phyloP scores from a whole-genome alignment of 345 rosid species.

The Rhizophora mangle region DNA sequence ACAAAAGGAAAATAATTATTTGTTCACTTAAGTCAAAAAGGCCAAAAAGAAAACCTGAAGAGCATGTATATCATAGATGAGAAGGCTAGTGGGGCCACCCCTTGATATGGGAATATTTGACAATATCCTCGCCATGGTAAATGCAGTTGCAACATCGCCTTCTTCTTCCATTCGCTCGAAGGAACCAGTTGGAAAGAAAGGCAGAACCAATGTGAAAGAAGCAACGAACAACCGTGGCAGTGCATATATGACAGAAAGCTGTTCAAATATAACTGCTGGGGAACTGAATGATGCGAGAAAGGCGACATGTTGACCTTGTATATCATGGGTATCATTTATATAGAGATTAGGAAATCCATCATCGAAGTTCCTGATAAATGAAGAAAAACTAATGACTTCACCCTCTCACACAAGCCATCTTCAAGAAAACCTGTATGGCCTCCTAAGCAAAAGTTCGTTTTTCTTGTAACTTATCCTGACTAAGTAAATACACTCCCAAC shows the following conservation, averaged over 20 bases:
- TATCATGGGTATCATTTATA: slow-evolving; percentile 87
- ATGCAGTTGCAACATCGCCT: slow-evolving; percentile 98
- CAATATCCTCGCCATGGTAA: slow-evolving; percentile 93
- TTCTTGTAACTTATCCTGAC: no score
- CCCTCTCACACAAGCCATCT: neutral
- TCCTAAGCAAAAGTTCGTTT: no score
- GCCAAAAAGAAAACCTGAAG: slow-evolving; percentile 55
- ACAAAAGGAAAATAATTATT: neutral
- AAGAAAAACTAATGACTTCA: neutral
- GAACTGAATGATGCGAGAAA: slow-evolving; percentile 93
- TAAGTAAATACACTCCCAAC: no score
- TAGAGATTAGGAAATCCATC: slow-evolving; percentile 95
- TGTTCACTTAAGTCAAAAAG: neutral
- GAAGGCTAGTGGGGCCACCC: slow-evolving; percentile 96
- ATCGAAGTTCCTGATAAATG: slow-evolving; percentile 73
- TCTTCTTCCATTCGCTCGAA: slow-evolving; percentile 99
- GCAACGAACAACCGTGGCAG: slow-evolving; percentile 89
- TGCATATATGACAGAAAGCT: slow-evolving; percentile 93
- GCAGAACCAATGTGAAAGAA: slow-evolving; percentile 85
- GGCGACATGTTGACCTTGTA: slow-evolving; percentile 92
- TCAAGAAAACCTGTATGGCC: neutral
- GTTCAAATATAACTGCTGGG: slow-evolving; percentile 89
- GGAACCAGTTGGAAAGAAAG: slow-evolving; percentile 97
- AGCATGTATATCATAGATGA: slow-evolving; percentile 96
- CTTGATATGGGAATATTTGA: slow-evolving; percentile 94